phyloP scores from a whole-genome alignment of 352 stramenopile species.

The Phytophthora foliorum region DNA sequence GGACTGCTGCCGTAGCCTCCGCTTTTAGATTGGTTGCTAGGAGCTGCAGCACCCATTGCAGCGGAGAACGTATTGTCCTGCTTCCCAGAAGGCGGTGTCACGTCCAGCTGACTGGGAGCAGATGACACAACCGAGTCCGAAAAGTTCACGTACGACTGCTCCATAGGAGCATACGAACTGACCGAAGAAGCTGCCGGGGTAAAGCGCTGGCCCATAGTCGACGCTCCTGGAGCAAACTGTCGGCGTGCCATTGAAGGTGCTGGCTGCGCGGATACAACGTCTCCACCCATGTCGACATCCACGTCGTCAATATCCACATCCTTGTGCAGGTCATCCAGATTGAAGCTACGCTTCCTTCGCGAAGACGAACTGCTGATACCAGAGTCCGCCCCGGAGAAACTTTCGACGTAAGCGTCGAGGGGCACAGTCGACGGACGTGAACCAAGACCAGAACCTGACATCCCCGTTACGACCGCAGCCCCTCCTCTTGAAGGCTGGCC shows the following conservation, averaged over 20 bases:
- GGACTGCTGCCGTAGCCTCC: conserved; percentile 32
- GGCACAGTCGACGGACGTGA: conserved; percentile 39
- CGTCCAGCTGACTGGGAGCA: conserved; percentile 20
- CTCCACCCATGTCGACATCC: conserved; percentile 39
- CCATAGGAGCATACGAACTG: conserved; percentile 35
- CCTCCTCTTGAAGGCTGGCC: conserved; percentile 27
- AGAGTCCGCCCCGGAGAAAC: conserved; percentile 34
- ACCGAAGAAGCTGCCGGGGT: conserved; percentile 20
- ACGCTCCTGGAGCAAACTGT: conserved; percentile 26
- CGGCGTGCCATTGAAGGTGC: conserved; percentile 2
- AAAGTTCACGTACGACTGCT: conserved; percentile 56
- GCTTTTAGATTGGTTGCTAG: conserved; percentile 19
- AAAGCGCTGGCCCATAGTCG: conserved; percentile 24
- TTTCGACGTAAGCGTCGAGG: conserved; percentile 36
- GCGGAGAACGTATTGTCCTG: conserved; percentile 41
- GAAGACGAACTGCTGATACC: conserved; percentile 25
- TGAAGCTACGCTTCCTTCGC: conserved; percentile 46
- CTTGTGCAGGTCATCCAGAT: conserved; percentile 47
- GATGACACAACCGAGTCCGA: conserved; percentile 46
- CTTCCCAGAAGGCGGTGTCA: conserved; percentile 23
- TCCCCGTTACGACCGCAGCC: conserved; percentile 16
- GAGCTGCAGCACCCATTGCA: conserved; percentile 28
- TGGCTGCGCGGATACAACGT: conserved; percentile 29
- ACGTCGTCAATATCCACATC: conserved; percentile 46
- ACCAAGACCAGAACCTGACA: conserved; percentile 25